These are phyloP conservation scores for Letharia lupina DNA, from an alignment of 495 filamentous ascomycete species.

Conservation along the genomic window DNA sequence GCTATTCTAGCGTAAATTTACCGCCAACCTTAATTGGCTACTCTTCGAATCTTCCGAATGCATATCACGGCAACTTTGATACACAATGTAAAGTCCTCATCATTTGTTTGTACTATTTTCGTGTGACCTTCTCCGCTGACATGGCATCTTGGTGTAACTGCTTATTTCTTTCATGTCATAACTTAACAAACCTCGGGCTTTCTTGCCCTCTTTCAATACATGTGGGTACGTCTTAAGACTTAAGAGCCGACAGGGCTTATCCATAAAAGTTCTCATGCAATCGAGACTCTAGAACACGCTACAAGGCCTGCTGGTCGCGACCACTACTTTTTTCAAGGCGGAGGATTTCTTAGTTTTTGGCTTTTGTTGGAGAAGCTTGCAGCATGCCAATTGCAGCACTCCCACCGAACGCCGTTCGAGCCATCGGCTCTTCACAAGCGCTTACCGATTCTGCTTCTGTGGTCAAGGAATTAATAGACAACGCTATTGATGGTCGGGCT, in stretches of 20 bases:
- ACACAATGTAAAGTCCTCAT: too few relatives aligned
- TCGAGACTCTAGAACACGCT: not conserved
- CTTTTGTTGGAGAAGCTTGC: not conserved
- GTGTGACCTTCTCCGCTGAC: not conserved
- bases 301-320: not conserved
- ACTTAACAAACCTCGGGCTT: too few relatives aligned
- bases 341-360: not conserved
- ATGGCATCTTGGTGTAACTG: not conserved
- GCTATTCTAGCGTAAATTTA: too few relatives aligned
- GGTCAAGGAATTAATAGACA: conserved; percentile 89
- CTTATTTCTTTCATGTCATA: not conserved
- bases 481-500: conserved; percentile 76
- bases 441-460: conserved; percentile 65
- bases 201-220: not conserved
- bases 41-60: too few relatives aligned
- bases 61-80: too few relatives aligned
- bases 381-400: conserved; percentile 59
- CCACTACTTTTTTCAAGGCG: not conserved
- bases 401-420: conserved; percentile 52
- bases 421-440: conserved; percentile 63
- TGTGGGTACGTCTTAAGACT: not conserved
- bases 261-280: not conserved
- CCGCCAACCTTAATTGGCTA: too few relatives aligned
- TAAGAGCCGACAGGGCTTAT: not conserved
- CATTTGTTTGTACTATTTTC: not conserved